Conservation (phyloP, 768 basidiomycete species). For the Pleurotus tuber-regium region DNA sequence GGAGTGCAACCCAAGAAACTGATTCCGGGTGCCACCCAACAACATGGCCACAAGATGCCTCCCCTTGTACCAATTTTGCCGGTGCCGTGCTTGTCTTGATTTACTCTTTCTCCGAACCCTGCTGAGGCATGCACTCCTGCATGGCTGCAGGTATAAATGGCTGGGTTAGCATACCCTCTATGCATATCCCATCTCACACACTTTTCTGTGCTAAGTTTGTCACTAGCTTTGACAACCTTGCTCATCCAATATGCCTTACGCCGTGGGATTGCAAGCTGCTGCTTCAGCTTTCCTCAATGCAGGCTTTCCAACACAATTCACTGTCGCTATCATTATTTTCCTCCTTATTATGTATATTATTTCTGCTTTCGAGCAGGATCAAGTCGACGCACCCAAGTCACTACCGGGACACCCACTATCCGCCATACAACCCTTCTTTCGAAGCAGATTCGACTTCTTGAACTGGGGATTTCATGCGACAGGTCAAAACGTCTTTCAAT, state of each 20-base stretch:
- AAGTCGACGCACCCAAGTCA: constrained; percentile 47
- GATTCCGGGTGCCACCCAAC: constrained; percentile 4
- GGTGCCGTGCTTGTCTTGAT: constrained; percentile 7
- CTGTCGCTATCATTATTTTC: constrained; percentile 45
- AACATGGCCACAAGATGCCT: constrained; percentile 7
- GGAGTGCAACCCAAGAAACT: neutral
- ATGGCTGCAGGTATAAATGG: constrained; percentile 11
- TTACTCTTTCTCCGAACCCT: constrained; percentile 9
- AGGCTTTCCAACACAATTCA: constrained; percentile 46
- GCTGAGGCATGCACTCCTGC: constrained; percentile 1
- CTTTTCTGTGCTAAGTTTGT: neutral
- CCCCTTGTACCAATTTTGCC: constrained; percentile 3
- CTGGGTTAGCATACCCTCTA: constrained; percentile 1
- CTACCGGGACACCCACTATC: constrained; percentile 59
- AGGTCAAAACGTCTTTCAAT: constrained; percentile 65
- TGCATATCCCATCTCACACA: constrained; percentile 9
- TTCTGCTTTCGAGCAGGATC: constrained; percentile 47
- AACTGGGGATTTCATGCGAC: constrained; percentile 69
- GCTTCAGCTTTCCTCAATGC: constrained; percentile 48
- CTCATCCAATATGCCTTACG: constrained; percentile 46
- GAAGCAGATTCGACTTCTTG: constrained; percentile 66
- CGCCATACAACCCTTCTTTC: constrained; percentile 67
- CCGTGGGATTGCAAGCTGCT: constrained; percentile 47
- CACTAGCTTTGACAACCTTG: constrained; percentile 27
- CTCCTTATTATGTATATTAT: constrained; percentile 42